Base-by-base conservation (phyloP, 176 grass and related monocot genomes). In the Paspalum notatum region DNA sequence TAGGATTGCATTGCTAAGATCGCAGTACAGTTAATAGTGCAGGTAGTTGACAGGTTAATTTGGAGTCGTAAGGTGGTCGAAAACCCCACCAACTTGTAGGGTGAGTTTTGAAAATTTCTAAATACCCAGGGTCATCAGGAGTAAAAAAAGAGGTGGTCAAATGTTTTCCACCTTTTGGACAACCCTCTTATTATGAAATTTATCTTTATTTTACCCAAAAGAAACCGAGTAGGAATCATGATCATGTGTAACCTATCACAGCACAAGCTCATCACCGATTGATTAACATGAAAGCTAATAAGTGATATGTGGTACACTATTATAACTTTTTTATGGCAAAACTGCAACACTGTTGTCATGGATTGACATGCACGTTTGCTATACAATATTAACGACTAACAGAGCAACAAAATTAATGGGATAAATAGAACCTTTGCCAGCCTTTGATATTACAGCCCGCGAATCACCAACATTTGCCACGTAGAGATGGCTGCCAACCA, bases 391-490 rank as follows among this genome's bases (percentile, higher is more conserved):
- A 63, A 79, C 16, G 16, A 37, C 25, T 61, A 32, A 25, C 14
- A 25, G 27, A 52, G 66, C 25, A 39, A 67, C 2, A 70, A 49
- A 66, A 25, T 62, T 26, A 57, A 24, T 5, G 27, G 58, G 56
- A 76, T 37, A 71, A 87, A 76, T 7, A 21, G 12, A 59, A 97
- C 94, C 94, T 91, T 97, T 91, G 66, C 94, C 94, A 40, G 89
- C 88, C 68, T 88, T 93, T 69, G 94, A 97, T 78, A 97, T 81
- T 55, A 97, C 78, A 80, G 91, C 82, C 62, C 94, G 89, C 80
- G 94, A 93, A 83, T 97, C 94, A 48, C 94, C 94, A 90, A 97
- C 91, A 91, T 97, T 97, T 44, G 89, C 94, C 68, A 97, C 94
- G 79, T 79, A 97, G 22, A 97, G 80, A 72, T 83, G 87, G 65